Evolutionary conservation across 73 alveolate genomes (phyloP).

Genomic region (Paramecium tetraurelia): DNA sequence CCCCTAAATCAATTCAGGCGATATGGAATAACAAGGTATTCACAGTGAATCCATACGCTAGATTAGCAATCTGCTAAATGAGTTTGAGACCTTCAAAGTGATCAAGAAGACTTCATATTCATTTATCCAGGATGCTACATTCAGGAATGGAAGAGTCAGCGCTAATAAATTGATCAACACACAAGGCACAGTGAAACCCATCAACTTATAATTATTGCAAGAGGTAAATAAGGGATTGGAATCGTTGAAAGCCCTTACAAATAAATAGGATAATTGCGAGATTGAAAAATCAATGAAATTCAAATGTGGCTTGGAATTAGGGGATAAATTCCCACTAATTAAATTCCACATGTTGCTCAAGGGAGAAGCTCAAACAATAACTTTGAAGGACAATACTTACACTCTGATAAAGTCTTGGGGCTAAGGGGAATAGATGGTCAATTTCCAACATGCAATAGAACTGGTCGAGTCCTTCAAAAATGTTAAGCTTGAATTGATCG

Average conservation of each 20-base stretch:
- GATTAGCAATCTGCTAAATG: neutral
- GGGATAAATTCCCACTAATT: neutral
- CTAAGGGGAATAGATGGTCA: constrained; percentile 30
- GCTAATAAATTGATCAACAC: neutral
- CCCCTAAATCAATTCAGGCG: neutral
- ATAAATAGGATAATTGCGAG: neutral
- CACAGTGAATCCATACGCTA: neutral
- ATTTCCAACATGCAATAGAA: constrained; percentile 31
- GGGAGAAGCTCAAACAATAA: neutral
- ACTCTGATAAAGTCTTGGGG: constrained; percentile 30
- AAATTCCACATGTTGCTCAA: neutral
- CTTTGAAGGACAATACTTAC: neutral
- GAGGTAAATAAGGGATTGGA: neutral
- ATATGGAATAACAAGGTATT: neutral
- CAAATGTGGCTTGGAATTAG: constrained; percentile 31
- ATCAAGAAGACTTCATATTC: neutral
- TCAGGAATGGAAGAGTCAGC: neutral
- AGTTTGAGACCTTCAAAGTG: neutral
- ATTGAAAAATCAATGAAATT: neutral
- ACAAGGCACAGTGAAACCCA: neutral
- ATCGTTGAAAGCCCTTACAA: neutral
- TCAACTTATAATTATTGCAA: neutral
- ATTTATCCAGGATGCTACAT: neutral
- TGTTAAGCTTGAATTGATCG: neutral
- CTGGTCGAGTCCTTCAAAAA: neutral